These are phyloP conservation scores for Coleophoma cylindrospora DNA, from an alignment of 2,329 filamentous ascomycete genomes.

Conservation along the genomic window DNA sequence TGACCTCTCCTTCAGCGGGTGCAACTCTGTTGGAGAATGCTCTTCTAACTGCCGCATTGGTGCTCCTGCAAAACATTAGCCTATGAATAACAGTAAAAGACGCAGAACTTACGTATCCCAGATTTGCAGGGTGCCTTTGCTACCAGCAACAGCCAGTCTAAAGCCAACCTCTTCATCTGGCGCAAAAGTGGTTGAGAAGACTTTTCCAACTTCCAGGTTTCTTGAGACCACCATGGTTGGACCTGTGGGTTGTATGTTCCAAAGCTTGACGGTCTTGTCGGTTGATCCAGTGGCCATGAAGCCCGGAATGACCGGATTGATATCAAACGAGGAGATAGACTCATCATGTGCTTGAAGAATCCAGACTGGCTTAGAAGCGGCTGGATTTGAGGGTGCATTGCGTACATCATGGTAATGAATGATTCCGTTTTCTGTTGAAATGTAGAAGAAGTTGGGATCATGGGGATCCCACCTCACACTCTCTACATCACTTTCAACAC, in stretches of 20 bases:
- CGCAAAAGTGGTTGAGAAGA: conserved; percentile 87
- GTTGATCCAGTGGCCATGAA: conserved; percentile 91
- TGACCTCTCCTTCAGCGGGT: conserved; percentile 53
- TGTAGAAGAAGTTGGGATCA: conserved; percentile 88
- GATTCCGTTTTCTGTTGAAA: conserved; percentile 86
- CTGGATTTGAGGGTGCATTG: conserved; percentile 66
- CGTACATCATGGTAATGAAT: conserved; percentile 90
- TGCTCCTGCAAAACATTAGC: conserved; percentile 34
- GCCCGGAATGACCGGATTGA: conserved; percentile 85
- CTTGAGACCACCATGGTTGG: conserved; percentile 88
- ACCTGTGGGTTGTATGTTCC: conserved; percentile 79
- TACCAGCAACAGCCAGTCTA: conserved; percentile 87
- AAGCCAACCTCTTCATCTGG: conserved; percentile 90
- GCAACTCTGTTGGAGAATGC: conserved; percentile 74
- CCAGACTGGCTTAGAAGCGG: conserved; percentile 82
- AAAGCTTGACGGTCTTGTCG: conserved; percentile 93
- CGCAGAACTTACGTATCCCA: conserved; percentile 69
- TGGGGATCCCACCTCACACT: conserved; percentile 90
- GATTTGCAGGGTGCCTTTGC: conserved; percentile 85
- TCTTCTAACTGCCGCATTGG: conserved; percentile 79
- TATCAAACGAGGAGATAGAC: conserved; percentile 85
- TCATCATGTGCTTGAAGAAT: conserved; percentile 93
- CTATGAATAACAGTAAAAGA: neutral
- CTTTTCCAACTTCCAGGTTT: conserved; percentile 89
- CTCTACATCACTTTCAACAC: conserved; percentile 94